phyloP scores from a whole-genome alignment of 2,329 filamentous ascomycete genomes.

The Alternaria brassicae region DNA sequence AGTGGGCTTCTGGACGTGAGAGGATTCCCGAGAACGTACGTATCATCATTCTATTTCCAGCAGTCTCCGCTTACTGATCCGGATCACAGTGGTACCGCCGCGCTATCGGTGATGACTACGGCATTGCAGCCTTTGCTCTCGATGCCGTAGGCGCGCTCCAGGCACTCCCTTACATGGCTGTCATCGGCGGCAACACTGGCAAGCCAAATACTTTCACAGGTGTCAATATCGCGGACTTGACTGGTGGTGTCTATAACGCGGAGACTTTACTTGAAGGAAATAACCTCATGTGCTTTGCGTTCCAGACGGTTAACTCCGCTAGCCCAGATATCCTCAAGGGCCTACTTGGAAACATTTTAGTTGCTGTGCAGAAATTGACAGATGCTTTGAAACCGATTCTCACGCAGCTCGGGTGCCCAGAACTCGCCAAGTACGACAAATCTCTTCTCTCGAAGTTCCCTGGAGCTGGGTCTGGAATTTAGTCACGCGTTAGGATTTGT shows the following conservation, averaged over 20 bases:
- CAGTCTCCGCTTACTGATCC: slow-evolving; percentile 11
- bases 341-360: slow-evolving; percentile 22
- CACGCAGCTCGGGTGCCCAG: slow-evolving; percentile 20
- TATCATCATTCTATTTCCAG: not conserved
- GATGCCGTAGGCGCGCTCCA: slow-evolving; percentile 21
- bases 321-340: slow-evolving; percentile 23
- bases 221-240: slow-evolving; percentile 25
- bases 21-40: slow-evolving; percentile 33
- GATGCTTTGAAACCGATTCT: slow-evolving; percentile 24
- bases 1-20: slow-evolving; percentile 26
- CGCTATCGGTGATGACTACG: slow-evolving; percentile 22
- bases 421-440: slow-evolving; percentile 24
- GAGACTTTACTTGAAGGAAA: slow-evolving; percentile 24
- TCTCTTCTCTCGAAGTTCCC: slow-evolving; percentile 24
- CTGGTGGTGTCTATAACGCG: slow-evolving; percentile 26
- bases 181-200: slow-evolving; percentile 31
- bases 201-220: slow-evolving; percentile 27
- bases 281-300: slow-evolving; percentile 26
- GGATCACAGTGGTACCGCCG: slow-evolving; percentile 15
- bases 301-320: slow-evolving; percentile 24
- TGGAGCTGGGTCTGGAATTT: slow-evolving; percentile 11
- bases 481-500: not conserved
- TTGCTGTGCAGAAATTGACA: slow-evolving; percentile 23
- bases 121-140: not conserved
- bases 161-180: slow-evolving; percentile 16